Evolutionary conservation across 1,139 yeast species (phyloP).

Genomic region (Taiozyma sp.): DNA sequence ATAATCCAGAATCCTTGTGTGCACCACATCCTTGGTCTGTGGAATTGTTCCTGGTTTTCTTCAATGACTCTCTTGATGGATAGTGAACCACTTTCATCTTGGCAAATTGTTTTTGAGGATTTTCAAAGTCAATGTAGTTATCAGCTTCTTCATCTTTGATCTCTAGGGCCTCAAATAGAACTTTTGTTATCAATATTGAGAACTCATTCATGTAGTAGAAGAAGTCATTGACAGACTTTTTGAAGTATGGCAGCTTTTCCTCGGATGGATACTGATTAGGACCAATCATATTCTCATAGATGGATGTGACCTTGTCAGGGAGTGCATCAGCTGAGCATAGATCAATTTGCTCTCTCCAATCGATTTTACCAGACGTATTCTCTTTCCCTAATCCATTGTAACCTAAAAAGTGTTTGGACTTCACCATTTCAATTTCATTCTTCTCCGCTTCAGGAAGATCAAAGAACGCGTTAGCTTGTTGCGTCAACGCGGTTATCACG

Average conservation of each 20-base stretch:
- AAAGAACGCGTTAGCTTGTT: constrained; percentile 40
- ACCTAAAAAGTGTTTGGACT: constrained; percentile 58
- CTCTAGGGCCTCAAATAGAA: constrained; percentile 29
- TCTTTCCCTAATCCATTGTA: constrained; percentile 36
- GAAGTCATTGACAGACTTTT: constrained; percentile 37
- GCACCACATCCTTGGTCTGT: constrained; percentile 54
- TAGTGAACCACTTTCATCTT: constrained; percentile 44
- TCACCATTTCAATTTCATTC: constrained; percentile 43
- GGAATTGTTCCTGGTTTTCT: background rate
- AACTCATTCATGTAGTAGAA: constrained; percentile 39
- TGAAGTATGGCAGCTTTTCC: constrained; percentile 39
- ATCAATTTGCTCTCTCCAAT: constrained; percentile 60
- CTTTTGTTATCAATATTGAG: constrained; percentile 24
- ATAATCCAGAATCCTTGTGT: constrained; percentile 55
- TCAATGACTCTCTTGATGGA: constrained; percentile 23
- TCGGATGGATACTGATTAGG: constrained; percentile 54
- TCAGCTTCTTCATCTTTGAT: constrained; percentile 26
- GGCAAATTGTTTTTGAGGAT: constrained; percentile 31
- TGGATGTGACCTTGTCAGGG: constrained; percentile 32
- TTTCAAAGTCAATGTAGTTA: constrained; percentile 33
- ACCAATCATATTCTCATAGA: constrained; percentile 49
- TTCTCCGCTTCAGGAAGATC: constrained; percentile 41
- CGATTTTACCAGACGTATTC: constrained; percentile 46
- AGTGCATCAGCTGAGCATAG: constrained; percentile 38
- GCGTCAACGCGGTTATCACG: constrained; percentile 35